Conservation (phyloP, 371 early-diverging fungal species). For the Coemansia sp. region DNA sequence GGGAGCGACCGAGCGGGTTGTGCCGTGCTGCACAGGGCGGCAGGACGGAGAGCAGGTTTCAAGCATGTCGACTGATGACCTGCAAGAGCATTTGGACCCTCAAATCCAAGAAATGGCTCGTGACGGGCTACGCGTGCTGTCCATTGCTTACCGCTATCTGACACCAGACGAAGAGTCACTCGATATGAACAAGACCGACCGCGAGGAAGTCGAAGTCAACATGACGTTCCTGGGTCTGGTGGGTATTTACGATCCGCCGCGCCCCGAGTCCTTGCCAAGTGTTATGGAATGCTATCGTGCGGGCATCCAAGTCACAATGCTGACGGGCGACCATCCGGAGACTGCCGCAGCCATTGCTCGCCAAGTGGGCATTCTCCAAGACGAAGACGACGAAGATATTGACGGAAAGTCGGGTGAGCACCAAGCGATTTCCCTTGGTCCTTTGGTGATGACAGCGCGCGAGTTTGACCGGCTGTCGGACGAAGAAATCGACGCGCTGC, state of each 20-base stretch:
- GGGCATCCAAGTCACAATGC: constrained; percentile 93
- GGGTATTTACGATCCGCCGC: constrained; percentile 93
- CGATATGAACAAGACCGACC: constrained; percentile 56
- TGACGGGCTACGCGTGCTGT: constrained; percentile 77
- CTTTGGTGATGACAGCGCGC: constrained; percentile 79
- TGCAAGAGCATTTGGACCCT: constrained; percentile 58
- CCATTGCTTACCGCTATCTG: constrained; percentile 60
- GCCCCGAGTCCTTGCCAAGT: constrained; percentile 70
- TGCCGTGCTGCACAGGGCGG: constrained; percentile 60
- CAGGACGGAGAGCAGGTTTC: constrained; percentile 56
- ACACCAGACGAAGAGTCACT: constrained; percentile 29
- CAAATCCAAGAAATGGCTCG: constrained; percentile 61
- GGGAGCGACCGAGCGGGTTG: constrained; percentile 76
- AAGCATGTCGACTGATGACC: constrained; percentile 54
- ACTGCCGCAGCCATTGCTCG: constrained; percentile 94
- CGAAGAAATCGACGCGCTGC: constrained; percentile 72
- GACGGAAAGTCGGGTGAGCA: constrained; percentile 8
- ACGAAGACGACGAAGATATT: constrained; percentile 11
- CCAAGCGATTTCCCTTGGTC: constrained; percentile 50
- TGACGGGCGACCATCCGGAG: constrained; percentile 92
- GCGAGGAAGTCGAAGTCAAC: constrained; percentile 68
- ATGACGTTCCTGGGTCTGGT: constrained; percentile 87
- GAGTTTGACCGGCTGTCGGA: constrained; percentile 83
- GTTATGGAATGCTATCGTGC: constrained; percentile 85
- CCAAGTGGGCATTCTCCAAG: constrained; percentile 82